Conservation (phyloP, 768 basidiomycete genomes). For the Termitomyces eurrhizus region DNA sequence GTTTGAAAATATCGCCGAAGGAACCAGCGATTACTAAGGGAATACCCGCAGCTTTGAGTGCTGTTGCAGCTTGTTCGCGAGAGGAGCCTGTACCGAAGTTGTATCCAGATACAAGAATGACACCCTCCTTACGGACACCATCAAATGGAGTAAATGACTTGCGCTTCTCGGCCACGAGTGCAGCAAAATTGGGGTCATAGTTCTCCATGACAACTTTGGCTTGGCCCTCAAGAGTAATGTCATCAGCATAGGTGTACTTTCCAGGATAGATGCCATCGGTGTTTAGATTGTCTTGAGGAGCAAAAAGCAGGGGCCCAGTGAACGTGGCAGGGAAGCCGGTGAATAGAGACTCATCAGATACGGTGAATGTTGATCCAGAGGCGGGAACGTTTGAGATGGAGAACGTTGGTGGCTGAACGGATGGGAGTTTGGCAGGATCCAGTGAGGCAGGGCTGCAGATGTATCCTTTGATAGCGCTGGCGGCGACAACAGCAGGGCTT, state of each 20-base stretch:
- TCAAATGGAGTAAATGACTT: constrained; percentile 18
- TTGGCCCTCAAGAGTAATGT: constrained; percentile 92
- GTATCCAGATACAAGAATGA: constrained; percentile 87
- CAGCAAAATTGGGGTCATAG: constrained; percentile 88
- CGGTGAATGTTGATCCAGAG: constrained; percentile 23
- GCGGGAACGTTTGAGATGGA: constrained; percentile 37
- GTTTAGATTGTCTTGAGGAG: constrained; percentile 95
- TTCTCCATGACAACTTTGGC: constrained; percentile 99
- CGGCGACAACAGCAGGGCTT: constrained; percentile 95
- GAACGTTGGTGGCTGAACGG: constrained; percentile 51
- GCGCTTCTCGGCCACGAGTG: constrained; percentile 54
- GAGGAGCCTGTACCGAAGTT: constrained; percentile 99
- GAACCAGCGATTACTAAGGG: constrained; percentile 96
- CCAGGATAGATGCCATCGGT: constrained; percentile 99
- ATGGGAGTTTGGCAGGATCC: constrained; percentile 48
- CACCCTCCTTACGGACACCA: constrained; percentile 46
- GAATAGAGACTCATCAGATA: constrained; percentile 60
- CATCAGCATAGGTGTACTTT: constrained; percentile 99
- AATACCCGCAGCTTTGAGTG: constrained; percentile 89
- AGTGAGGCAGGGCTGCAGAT: constrained; percentile 81
- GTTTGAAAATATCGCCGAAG: constrained; percentile 99
- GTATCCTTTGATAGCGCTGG: constrained; percentile 88
- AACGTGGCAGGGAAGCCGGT: constrained; percentile 83
- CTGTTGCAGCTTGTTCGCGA: constrained; percentile 97
- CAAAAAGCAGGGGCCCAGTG: constrained; percentile 82